These are phyloP conservation scores for Fusarium sp. DNA, from an alignment of 2,329 filamentous ascomycete genomes.

Conservation along the genomic window DNA sequence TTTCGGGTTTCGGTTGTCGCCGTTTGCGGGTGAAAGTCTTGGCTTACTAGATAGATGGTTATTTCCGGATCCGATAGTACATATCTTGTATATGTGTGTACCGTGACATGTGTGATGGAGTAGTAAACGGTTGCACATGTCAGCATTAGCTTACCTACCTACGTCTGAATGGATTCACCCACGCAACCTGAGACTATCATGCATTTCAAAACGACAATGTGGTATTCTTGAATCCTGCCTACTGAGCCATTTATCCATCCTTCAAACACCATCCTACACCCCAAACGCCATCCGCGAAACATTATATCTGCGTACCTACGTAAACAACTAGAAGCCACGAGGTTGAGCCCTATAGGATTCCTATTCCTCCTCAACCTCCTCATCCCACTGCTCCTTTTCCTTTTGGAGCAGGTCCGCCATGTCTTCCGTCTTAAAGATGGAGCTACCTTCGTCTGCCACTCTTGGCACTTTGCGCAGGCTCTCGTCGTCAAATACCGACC, in stretches of 20 bases:
- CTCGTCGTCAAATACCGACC: conserved; percentile 87
- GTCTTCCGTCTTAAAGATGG: conserved; percentile 74
- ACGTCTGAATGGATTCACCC: background rate
- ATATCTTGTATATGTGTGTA: background rate
- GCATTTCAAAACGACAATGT: background rate
- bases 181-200: background rate
- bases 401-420: conserved; percentile 78
- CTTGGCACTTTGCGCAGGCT: conserved; percentile 76
- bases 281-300: conserved; percentile 31
- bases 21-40: background rate
- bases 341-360: conserved; percentile 24
- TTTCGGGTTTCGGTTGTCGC: background rate
- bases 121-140: background rate
- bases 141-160: background rate
- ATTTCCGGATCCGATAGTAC: background rate
- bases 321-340: conserved; percentile 3
- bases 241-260: conserved; percentile 4
- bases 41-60: background rate
- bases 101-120: background rate
- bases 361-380: conserved; percentile 74
- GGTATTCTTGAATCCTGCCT: conserved; percentile 21
- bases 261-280: conserved; percentile 23
- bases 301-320: background rate
- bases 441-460: conserved; percentile 66
- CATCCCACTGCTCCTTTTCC: conserved; percentile 83